Evolutionary conservation across 257 asterid genomes (phyloP).

Genomic region (Petunia secreta): DNA sequence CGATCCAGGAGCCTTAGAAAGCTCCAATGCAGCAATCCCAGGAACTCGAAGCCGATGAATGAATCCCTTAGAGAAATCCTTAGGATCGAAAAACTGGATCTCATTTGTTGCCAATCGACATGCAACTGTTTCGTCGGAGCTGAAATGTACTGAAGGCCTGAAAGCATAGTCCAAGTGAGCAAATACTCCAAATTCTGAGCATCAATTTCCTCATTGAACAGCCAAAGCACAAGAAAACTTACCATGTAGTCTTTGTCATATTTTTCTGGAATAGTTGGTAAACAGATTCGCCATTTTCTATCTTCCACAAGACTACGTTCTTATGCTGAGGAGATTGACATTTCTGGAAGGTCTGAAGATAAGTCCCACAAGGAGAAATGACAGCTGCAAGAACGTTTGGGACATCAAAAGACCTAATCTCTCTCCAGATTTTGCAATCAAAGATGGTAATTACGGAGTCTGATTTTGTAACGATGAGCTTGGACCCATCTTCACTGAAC

Average conservation of each 20-base stretch:
- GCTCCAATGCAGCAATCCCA: conserved; percentile 79
- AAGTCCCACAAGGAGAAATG: conserved; percentile 84
- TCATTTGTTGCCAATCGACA: conserved; percentile 92
- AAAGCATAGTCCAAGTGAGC: conserved; percentile 20
- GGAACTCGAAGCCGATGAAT: conserved; percentile 83
- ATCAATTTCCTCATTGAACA: not conserved
- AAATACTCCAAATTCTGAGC: conserved; percentile 24
- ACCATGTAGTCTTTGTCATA: conserved; percentile 87
- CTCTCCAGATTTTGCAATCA: conserved; percentile 60
- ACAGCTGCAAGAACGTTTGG: conserved; percentile 87
- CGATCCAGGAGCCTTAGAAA: conserved; percentile 72
- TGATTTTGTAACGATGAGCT: conserved; percentile 64
- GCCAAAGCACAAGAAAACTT: conserved; percentile 29
- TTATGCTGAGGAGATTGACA: conserved; percentile 67
- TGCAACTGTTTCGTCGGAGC: conserved; percentile 72
- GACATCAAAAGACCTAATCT: conserved; percentile 60
- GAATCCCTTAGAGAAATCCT: conserved; percentile 74
- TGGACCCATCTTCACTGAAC: conserved; percentile 88
- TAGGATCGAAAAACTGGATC: conserved; percentile 75
- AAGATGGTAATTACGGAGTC: conserved; percentile 59
- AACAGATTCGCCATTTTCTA: conserved; percentile 69
- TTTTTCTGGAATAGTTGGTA: conserved; percentile 76
- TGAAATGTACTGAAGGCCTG: conserved; percentile 82
- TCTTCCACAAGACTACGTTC: conserved; percentile 74
- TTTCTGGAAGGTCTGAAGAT: conserved; percentile 87